A percentile compares a stretch with the other conserved stretches of the same genome.
These are phyloP conservation scores for Polyporus tsugae DNA, from an alignment of 1,284 basidiomycete species.

Conservation along the genomic window DNA sequence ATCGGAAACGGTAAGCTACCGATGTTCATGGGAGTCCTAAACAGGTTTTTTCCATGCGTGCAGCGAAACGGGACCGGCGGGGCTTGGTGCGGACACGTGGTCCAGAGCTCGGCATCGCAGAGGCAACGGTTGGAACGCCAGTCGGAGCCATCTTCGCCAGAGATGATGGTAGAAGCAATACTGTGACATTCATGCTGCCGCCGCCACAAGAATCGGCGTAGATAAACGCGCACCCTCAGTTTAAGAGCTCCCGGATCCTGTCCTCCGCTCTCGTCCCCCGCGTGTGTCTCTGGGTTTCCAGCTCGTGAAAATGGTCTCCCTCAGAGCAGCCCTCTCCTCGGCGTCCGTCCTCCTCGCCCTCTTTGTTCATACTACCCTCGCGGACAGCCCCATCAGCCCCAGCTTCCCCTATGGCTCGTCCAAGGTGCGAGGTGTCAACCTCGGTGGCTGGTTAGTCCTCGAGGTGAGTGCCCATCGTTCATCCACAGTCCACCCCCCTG, in stretches of 20 bases:
- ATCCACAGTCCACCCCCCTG: not conserved
- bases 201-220: not conserved
- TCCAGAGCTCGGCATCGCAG: too few relatives aligned
- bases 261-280: constrained; percentile 9
- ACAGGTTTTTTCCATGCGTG: not conserved
- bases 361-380: constrained; percentile 31
- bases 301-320: constrained; percentile 33
- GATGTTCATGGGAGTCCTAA: not conserved
- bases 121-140: not conserved
- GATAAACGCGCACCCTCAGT: constrained; percentile 18
- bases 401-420: constrained; percentile 61
- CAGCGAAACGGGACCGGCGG: not conserved
- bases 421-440: constrained; percentile 77
- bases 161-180: constrained; percentile 4
- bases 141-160: constrained; percentile 5
- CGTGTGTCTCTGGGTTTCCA: constrained; percentile 9
- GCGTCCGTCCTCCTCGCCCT: constrained; percentile 32
- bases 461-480: constrained; percentile 55
- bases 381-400: constrained; percentile 46
- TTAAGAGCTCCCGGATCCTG: constrained; percentile 14
- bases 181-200: constrained; percentile 20
- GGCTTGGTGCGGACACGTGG: constrained; percentile 7
- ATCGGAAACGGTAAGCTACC: not conserved
- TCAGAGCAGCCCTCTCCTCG: constrained; percentile 25
- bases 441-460: constrained; percentile 84